Base-by-base conservation (phyloP, 164 flowering plant genomes). In the Hamamelis virginiana region DNA sequence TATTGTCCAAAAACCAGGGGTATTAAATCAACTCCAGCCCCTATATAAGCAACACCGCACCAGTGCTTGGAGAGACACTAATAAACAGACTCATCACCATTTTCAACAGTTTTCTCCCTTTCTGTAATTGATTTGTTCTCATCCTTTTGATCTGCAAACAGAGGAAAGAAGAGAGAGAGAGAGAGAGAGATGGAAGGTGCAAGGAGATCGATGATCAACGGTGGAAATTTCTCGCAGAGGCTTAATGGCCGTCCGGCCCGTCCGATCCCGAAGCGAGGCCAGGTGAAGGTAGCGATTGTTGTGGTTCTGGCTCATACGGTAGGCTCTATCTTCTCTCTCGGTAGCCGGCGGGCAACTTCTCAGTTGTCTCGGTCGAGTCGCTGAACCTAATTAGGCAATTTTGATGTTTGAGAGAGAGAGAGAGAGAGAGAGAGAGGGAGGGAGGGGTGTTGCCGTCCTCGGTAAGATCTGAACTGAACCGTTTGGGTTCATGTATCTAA, bases 231-330 rank as follows among this genome's bases (percentile, higher is more conserved):
- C 15, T 53, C 66, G 0, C 8, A 13, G 45, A 75, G 74, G 28
- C 15, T 62, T 38, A 51, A n/a, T 21, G 57, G 74, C 68, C 83
- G 83, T 51, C n/a, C n/a, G n/a, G n/a, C n/a, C 62, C 78, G 81
- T 62, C 66, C 51, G 33, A 79, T 79, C 22, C 82, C 82, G 1
- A 79, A 67, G 70, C 73, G 82, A 43, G 82, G 82, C 1, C 77
- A 73, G 58, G 75, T 78, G 55, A 78, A 75, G 79, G 10, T 72
- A 64, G 75, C 58, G 11, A 75, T 72, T 5, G 71, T 72, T 6
- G 26, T 60, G 65, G 74, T 57, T 18, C 14, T 78, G 53, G 70
- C 72, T 28, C 76, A 75, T 19, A 18, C 77, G 55, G 25, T 79
- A 18, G 70, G 79, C 73, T 70, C 79, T 5, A 60, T 76, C 45